Base-by-base conservation (phyloP, 345 rosid genomes). In the Lepidium aucheri region DNA sequence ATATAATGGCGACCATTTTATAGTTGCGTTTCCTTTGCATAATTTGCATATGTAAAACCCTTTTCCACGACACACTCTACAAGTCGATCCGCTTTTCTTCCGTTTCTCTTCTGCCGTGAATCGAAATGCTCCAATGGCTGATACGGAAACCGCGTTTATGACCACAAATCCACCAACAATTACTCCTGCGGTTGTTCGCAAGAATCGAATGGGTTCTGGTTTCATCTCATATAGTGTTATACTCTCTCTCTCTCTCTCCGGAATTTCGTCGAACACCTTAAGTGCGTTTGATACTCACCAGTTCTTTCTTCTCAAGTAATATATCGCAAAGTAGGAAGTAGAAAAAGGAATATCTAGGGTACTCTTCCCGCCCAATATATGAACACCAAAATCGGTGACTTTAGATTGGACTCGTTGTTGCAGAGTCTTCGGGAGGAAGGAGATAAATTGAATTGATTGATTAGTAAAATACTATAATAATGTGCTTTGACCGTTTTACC, bases 21-120 rank as follows among this genome's bases (percentile, higher is more conserved):
- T 67, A 3, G 80, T 77, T 35, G 93, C 84, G 60, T 86, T 72
- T 63, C 96, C 98, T 67, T 80, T 81, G 79, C 96, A 92, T 26
- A 89, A 49, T 81, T 83, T 92, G 80, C 98, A 92, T 54, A 81
- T 72, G 67, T 83, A 92, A 78, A 84, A 92, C 54, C 96, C 93
- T 80, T 89, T 92, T 18, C 88, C 95, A 64, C 81, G 83, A 75
- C 95, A 92, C 22, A 41, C 71, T 50, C 63, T 34, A 67, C 96
- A 92, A 35, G 78, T 82, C 77, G 56, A 22, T 3, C 89, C 86
- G 30, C 26, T 17, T 62, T 70, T 89, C 73, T 70, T 85, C 85
- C 68, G 77, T 73, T 81, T 77, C 45, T 46, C 74, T 17, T 88
- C 86, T 11, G 34, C 13, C 1, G 64, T 63, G 39, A 39, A 60